phyloP scores from a whole-genome alignment of 768 basidiomycete genomes.

The Suillus decipiens region DNA sequence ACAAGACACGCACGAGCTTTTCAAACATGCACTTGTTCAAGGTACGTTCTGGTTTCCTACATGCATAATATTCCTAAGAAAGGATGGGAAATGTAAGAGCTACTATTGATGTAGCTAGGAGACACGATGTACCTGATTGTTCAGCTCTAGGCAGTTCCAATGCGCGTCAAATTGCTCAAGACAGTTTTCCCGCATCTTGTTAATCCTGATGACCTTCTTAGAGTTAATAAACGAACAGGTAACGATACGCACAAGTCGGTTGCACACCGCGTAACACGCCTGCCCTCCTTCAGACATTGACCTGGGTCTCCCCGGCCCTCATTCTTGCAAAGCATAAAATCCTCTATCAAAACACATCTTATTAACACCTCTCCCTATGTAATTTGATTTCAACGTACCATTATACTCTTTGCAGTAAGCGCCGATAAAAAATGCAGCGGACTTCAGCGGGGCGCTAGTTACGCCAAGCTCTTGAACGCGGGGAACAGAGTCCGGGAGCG shows the following conservation, averaged over 20 bases:
- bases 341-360: constrained; percentile 58
- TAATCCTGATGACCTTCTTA: constrained; percentile 56
- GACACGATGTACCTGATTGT: constrained; percentile 80
- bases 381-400: constrained; percentile 56
- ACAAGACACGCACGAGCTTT: constrained; percentile 71
- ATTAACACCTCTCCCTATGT: constrained; percentile 22
- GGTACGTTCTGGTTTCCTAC: constrained; percentile 84
- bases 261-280: constrained; percentile 94
- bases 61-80: constrained; percentile 80
- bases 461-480: constrained; percentile 86
- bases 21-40: constrained; percentile 96
- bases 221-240: constrained; percentile 1
- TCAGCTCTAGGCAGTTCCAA: constrained; percentile 91
- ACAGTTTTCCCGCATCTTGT: constrained; percentile 93
- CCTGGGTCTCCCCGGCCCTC: constrained; percentile 82
- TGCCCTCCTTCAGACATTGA: constrained; percentile 93
- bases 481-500: constrained; percentile 66
- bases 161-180: constrained; percentile 83
- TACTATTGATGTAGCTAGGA: not conserved
- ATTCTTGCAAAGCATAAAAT: constrained; percentile 97
- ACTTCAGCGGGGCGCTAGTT: constrained; percentile 93
- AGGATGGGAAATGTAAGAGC: not conserved
- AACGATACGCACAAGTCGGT: constrained; percentile 76
- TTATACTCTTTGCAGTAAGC: constrained; percentile 95
- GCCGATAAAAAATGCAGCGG: constrained; percentile 96